phyloP scores from a whole-genome alignment of 2,329 filamentous ascomycete genomes.

The Talaromyces albobiverticillius region DNA sequence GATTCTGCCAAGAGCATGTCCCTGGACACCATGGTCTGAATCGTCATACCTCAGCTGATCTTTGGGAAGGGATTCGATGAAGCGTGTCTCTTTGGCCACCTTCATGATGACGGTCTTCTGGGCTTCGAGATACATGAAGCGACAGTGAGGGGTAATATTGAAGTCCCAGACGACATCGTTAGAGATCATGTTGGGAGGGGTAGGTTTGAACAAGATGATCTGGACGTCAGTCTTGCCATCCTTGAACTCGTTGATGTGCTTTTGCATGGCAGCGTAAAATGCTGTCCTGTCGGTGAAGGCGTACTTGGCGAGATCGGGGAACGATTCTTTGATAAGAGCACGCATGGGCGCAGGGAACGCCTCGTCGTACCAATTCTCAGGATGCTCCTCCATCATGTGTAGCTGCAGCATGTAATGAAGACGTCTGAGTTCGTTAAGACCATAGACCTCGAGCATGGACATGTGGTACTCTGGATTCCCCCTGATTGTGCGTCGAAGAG shows the following conservation, averaged over 20 bases:
- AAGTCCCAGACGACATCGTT: background rate
- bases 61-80: background rate
- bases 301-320: background rate
- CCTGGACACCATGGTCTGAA: conserved; percentile 6
- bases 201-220: background rate
- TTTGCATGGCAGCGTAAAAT: background rate
- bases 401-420: background rate
- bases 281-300: background rate
- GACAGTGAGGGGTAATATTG: conserved; percentile 11
- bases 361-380: background rate
- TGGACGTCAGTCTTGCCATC: background rate
- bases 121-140: conserved; percentile 8
- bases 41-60: conserved; percentile 3
- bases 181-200: background rate
- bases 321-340: background rate
- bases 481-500: background rate
- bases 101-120: conserved; percentile 5
- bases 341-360: conserved; percentile 6
- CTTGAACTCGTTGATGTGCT: background rate
- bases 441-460: background rate
- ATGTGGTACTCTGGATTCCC: background rate
- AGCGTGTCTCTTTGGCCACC: conserved; percentile 7
- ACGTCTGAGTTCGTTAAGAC: background rate
- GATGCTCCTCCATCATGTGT: background rate
- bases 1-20: conserved; percentile 8